A percentile compares a stretch with the other conserved stretches of the same genome.
Evolutionary conservation across 2,329 filamentous ascomycete genomes (phyloP).

Genomic region (Xylariaceae sp.): DNA sequence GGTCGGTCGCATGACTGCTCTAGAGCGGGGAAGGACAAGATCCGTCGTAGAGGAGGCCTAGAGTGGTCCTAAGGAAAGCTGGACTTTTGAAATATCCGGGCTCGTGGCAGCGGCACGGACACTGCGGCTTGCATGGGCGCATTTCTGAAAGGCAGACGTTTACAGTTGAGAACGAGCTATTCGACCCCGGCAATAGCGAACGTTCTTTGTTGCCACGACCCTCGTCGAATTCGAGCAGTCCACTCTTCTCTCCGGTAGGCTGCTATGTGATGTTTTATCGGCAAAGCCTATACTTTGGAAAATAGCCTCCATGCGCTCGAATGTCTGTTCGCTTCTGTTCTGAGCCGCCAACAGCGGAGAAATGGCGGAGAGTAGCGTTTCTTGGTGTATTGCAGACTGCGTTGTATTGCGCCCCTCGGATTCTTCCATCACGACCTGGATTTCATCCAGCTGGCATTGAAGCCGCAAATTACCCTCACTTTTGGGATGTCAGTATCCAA

Average conservation of each 20-base stretch:
- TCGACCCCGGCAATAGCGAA: constrained; percentile 2
- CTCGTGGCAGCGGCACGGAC: too few relatives aligned
- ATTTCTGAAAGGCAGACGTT: too few relatives aligned
- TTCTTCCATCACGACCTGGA: not conserved
- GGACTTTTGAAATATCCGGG: too few relatives aligned
- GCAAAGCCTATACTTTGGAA: not conserved
- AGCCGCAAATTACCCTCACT: too few relatives aligned
- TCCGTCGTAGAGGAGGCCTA: too few relatives aligned
- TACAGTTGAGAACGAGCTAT: too few relatives aligned
- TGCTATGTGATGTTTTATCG: not conserved
- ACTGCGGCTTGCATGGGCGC: too few relatives aligned
- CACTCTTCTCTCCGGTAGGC: constrained; percentile 1
- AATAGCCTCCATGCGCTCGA: constrained; percentile 2
- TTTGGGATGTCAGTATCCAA: too few relatives aligned
- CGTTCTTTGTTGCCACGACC: not conserved
- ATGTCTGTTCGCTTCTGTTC: constrained; percentile 1
- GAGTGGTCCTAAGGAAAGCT: too few relatives aligned
- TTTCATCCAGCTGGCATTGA: constrained; percentile 1
- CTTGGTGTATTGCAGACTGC: constrained; percentile 3
- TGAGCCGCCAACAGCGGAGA: constrained; percentile 1
- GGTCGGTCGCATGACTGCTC: too few relatives aligned
- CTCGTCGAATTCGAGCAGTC: not conserved
- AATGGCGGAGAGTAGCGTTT: constrained; percentile 1
- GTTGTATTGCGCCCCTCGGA: constrained; percentile 1
- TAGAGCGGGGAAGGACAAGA: too few relatives aligned